A percentile compares a stretch with the other conserved stretches of the same genome.
Evolutionary conservation across 1,284 basidiomycete genomes (phyloP).

Genomic region (Papiliotrema flavescens): DNA sequence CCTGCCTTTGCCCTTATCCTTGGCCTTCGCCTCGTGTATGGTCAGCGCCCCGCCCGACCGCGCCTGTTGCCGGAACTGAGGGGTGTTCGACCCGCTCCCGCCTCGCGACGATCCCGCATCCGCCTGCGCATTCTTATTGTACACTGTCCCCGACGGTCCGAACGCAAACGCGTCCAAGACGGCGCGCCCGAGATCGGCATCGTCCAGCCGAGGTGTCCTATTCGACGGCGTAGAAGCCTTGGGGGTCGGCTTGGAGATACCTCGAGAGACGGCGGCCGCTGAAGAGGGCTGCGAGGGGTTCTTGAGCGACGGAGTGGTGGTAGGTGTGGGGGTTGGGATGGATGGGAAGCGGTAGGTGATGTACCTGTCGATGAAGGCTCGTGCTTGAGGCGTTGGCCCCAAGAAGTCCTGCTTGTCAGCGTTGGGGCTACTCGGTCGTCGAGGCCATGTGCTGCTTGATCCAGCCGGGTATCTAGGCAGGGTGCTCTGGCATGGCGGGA

Average conservation of each 20-base stretch:
- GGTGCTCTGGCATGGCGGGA: too few species aligned
- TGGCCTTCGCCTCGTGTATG: constrained; percentile 18
- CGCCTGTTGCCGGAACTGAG: constrained; percentile 1
- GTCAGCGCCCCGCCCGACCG: constrained; percentile 22
- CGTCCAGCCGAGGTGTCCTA: background rate
- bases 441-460: background rate
- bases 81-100: background rate
- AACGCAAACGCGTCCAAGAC: background rate
- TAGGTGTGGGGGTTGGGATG: constrained; percentile 18
- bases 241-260: background rate
- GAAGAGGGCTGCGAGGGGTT: background rate
- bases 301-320: constrained; percentile 3
- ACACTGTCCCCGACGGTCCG: constrained; percentile 10
- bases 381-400: constrained; percentile 32
- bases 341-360: constrained; percentile 35
- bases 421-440: background rate
- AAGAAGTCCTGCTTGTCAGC: constrained; percentile 39
- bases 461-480: background rate
- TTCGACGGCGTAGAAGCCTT: background rate
- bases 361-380: constrained; percentile 40
- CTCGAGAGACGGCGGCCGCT: background rate
- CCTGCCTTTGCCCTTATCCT: background rate
- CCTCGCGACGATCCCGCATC: constrained; percentile 1
- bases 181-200: background rate
- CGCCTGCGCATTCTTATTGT: constrained; percentile 35